Percentiles rank a stretch among this genome's conserved stretches.
phyloP scores from a whole-genome alignment of 1,284 basidiomycete genomes.

The Cryptococcus floricola region DNA sequence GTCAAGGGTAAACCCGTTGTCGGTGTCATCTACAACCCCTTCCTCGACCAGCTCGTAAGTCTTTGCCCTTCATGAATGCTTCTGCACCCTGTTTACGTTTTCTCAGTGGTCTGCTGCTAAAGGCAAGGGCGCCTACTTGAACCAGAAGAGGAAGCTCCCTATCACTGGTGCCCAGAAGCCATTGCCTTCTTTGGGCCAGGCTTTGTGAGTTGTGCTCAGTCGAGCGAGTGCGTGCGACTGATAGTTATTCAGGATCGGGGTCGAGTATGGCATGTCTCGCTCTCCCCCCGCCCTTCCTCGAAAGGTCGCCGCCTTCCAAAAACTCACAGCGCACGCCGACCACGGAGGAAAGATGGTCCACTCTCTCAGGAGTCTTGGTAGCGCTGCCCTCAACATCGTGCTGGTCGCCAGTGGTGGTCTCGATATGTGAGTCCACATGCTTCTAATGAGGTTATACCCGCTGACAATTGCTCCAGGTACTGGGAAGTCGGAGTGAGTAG shows the following conservation, averaged over 20 bases:
- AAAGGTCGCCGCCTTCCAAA: slow-evolving; percentile 69
- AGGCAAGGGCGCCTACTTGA: slow-evolving; percentile 75
- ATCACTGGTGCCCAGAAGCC: slow-evolving; percentile 71
- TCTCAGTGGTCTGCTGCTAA: slow-evolving; percentile 66
- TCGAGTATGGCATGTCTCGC: slow-evolving; percentile 83
- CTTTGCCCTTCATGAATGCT: background rate
- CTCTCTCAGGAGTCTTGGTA: slow-evolving; percentile 75
- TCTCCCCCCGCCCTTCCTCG: slow-evolving; percentile 64
- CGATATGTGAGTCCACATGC: slow-evolving; percentile 59
- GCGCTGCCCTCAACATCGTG: slow-evolving; percentile 77
- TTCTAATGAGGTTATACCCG: background rate
- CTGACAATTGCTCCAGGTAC: slow-evolving; percentile 23
- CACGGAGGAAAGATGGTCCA: slow-evolving; percentile 80
- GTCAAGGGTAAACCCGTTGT: slow-evolving; percentile 74
- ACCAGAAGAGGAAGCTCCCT: slow-evolving; percentile 58
- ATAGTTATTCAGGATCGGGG: slow-evolving; percentile 56
- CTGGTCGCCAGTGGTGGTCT: slow-evolving; percentile 78
- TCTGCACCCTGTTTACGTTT: background rate
- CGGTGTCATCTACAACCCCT: slow-evolving; percentile 90
- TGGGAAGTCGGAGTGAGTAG: slow-evolving; percentile 75
- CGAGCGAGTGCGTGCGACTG: background rate
- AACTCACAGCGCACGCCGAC: slow-evolving; percentile 69
- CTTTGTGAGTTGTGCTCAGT: slow-evolving; percentile 52
- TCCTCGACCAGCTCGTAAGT: slow-evolving; percentile 71
- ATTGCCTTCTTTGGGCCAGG: slow-evolving; percentile 70